Evolutionary conservation across 306 rosid genomes (phyloP), one percentile per base, ranked within the genome.

Genomic region (Vigna angularis): DNA sequence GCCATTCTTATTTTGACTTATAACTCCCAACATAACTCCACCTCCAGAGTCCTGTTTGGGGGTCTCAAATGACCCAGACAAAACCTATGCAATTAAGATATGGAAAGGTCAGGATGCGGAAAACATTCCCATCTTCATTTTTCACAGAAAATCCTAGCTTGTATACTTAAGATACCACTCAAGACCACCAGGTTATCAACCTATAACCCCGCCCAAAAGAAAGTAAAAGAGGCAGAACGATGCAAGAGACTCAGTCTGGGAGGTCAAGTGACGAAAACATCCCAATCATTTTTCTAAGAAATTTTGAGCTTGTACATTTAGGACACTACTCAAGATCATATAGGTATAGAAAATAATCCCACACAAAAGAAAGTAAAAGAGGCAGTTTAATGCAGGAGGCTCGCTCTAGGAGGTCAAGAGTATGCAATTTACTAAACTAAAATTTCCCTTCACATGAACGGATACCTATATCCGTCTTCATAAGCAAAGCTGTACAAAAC

Each of bases 1-100:
- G 55, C 34, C 20, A 36, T 34, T 76, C 6, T 40, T 38, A 53
- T 52, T 38, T 40, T 66, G 66, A 52, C 66, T 76, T 16, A 52
- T 48, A 52, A 40, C 42, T 53, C 55, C 15, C 30, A 66, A 26
- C 32, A 8, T 36, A 14, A 40, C 47, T 24, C 73, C 47, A 52
- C 52, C 56, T 61, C 59, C 24, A 42, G 5, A 56, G 18, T 36
- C 50, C 38, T 13, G 18, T 9, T 48, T 6, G 44, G 73, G 26
- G 73, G 26, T 68, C 56, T 53, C 40, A 67, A 14, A 45, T 22
- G 72, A 44, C 20, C 73, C 73, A 47, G 6, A 45, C 74, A 70
- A 9, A 20, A 52, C 36, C 32, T 28, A 28, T 44, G n/a, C 32
- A 44, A 45, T 58, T 59, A 59, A 16, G 17, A 61, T 8, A 16